These are phyloP conservation scores for Gillenia trifoliata DNA, from an alignment of 306 rosid genomes.

Conservation along the genomic window DNA sequence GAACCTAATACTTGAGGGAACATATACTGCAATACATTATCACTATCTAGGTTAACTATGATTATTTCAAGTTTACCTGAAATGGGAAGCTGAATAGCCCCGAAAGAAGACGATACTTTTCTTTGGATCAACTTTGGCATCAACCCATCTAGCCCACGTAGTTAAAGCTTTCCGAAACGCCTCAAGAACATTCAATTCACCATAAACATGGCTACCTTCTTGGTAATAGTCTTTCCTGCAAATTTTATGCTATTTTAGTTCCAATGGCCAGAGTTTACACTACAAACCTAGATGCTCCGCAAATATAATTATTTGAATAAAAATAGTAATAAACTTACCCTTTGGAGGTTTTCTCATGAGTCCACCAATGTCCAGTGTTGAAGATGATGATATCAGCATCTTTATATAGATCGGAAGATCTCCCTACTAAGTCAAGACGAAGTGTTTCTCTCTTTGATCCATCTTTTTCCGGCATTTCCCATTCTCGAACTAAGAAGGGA, in stretches of 20 bases:
- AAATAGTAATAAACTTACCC: slow-evolving; percentile 43
- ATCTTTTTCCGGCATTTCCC: slow-evolving; percentile 63
- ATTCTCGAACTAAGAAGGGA: slow-evolving; percentile 93
- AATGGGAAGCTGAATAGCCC: slow-evolving; percentile 94
- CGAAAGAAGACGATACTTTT: slow-evolving; percentile 75
- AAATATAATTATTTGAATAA: neutral
- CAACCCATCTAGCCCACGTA: slow-evolving; percentile 95
- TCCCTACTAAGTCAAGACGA: slow-evolving; percentile 83
- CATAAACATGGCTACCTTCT: slow-evolving; percentile 90
- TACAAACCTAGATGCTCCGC: neutral
- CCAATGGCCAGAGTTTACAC: neutral
- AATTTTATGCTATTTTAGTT: slow-evolving; percentile 19
- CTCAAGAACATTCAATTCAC: slow-evolving; percentile 76
- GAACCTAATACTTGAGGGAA: neutral
- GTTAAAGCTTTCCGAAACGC: slow-evolving; percentile 91
- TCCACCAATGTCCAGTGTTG: slow-evolving; percentile 99
- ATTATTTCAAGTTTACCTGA: slow-evolving; percentile 49
- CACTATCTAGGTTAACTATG: neutral
- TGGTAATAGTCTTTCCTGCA: slow-evolving; percentile 90
- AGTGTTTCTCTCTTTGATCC: slow-evolving; percentile 83
- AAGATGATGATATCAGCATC: slow-evolving; percentile 77
- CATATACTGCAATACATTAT: neutral
- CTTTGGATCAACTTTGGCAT: slow-evolving; percentile 55
- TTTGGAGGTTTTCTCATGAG: slow-evolving; percentile 86
- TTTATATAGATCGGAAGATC: slow-evolving; percentile 58